These are phyloP conservation scores for Capsicum rhomboideum DNA, from an alignment of 257 asterid genomes.

Conservation along the genomic window DNA sequence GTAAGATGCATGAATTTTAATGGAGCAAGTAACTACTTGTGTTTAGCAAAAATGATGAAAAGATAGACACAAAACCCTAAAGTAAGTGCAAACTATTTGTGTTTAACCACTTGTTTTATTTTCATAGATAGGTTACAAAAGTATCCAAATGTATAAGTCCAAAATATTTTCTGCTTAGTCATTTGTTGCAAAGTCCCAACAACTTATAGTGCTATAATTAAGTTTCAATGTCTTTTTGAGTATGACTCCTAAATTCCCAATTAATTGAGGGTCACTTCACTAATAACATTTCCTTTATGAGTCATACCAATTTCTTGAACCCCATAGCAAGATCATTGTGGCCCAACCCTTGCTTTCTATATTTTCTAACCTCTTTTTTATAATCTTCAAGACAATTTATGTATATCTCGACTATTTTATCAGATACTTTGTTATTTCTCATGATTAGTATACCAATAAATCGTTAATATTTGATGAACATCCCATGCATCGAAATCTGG, in stretches of 20 bases:
- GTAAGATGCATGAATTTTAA: neutral
- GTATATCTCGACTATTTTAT: neutral
- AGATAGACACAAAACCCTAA: neutral
- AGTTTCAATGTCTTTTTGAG: neutral
- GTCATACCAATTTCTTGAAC: slow-evolving; percentile 50
- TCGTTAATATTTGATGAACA: neutral
- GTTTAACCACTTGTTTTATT: neutral
- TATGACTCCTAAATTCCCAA: neutral
- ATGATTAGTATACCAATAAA: too few species aligned
- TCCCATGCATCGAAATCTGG: neutral
- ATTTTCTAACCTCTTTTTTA: slow-evolving; percentile 5
- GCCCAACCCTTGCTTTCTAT: slow-evolving; percentile 8
- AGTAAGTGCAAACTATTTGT: neutral
- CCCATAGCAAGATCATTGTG: slow-evolving; percentile 21
- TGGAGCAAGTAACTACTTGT: neutral
- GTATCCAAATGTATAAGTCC: neutral
- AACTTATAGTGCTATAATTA: slow-evolving; percentile 13
- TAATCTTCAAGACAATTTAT: fast-evolving
- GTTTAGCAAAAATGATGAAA: neutral
- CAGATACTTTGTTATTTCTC: neutral
- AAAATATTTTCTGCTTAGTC: neutral
- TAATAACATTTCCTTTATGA: slow-evolving; percentile 6
- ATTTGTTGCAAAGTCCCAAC: slow-evolving; percentile 28
- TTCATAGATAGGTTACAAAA: neutral
- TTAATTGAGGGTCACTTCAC: slow-evolving; percentile 22